Evolutionary conservation across 2,329 filamentous ascomycete species (phyloP).

Genomic region (Fusarium tricinctum): DNA sequence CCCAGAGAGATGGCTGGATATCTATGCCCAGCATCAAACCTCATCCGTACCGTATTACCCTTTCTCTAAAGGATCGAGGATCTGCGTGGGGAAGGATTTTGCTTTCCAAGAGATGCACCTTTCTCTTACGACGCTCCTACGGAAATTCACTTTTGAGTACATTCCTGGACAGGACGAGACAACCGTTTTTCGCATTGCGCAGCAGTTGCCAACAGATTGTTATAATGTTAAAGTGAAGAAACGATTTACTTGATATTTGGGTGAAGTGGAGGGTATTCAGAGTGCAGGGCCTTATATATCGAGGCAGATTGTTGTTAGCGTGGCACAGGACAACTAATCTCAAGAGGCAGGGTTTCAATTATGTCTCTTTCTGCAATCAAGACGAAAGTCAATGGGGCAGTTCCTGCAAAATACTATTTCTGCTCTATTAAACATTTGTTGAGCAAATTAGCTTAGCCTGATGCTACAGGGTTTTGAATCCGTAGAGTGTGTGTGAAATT

Average conservation of each 20-base stretch:
- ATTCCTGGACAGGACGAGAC: conserved; percentile 8
- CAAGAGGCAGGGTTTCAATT: no score
- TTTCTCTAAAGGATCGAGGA: not conserved
- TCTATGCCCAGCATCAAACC: not conserved
- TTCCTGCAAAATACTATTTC: no score
- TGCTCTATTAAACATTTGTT: no score
- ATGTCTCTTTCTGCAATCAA: no score
- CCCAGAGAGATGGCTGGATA: conserved; percentile 7
- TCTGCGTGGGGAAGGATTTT: conserved; percentile 9
- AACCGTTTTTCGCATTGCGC: conserved; percentile 12
- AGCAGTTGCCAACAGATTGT: conserved; percentile 1
- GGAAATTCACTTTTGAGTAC: conserved; percentile 6
- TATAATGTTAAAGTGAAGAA: conserved; percentile 5
- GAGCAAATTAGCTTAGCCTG: no score
- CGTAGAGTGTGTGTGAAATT: not conserved
- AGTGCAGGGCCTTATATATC: no score
- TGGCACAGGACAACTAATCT: no score
- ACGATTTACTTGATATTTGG: not conserved
- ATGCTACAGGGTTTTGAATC: no score
- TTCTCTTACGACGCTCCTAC: conserved; percentile 7
- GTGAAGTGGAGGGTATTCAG: no score
- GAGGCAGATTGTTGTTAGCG: no score
- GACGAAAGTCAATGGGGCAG: no score
- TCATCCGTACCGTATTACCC: conserved; percentile 6
- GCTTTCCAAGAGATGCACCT: conserved; percentile 15